Evolutionary conservation across 169 alveolate genomes (phyloP).

Genomic region (Plasmodium gonderi): DNA sequence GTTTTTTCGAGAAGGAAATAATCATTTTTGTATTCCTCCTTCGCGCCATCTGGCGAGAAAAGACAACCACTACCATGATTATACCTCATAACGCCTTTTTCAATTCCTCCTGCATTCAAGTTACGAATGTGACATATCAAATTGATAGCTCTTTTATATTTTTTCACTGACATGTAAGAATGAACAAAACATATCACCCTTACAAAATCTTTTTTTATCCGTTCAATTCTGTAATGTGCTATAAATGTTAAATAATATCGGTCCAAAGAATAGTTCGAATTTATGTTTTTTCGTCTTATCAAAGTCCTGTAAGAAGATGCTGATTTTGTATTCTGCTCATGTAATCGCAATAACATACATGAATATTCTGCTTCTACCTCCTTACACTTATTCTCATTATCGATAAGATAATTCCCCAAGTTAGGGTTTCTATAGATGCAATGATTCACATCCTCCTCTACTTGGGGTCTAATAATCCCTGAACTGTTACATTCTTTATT

Average conservation of each 20-base stretch:
- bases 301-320: background rate
- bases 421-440: background rate
- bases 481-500: background rate
- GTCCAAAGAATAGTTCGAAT: slow-evolving; percentile 23
- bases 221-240: slow-evolving; percentile 4
- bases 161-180: slow-evolving; percentile 7
- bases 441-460: background rate
- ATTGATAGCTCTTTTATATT: slow-evolving; percentile 17
- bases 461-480: background rate
- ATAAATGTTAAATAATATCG: background rate
- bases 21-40: background rate
- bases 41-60: too few species aligned
- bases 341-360: background rate
- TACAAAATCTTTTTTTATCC: slow-evolving; percentile 28
- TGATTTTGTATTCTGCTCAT: background rate
- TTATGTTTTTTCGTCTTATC: background rate
- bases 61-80: too few species aligned
- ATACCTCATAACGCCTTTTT: too few species aligned
- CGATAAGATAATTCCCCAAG: background rate
- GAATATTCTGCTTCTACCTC: background rate
- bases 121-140: background rate
- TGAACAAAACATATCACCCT: slow-evolving; percentile 15
- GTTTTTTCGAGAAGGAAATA: background rate
- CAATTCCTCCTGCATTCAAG: background rate
- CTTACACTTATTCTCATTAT: background rate